phyloP scores from a whole-genome alignment of 768 basidiomycete genomes.

The Gloeostereum incarnatum region DNA sequence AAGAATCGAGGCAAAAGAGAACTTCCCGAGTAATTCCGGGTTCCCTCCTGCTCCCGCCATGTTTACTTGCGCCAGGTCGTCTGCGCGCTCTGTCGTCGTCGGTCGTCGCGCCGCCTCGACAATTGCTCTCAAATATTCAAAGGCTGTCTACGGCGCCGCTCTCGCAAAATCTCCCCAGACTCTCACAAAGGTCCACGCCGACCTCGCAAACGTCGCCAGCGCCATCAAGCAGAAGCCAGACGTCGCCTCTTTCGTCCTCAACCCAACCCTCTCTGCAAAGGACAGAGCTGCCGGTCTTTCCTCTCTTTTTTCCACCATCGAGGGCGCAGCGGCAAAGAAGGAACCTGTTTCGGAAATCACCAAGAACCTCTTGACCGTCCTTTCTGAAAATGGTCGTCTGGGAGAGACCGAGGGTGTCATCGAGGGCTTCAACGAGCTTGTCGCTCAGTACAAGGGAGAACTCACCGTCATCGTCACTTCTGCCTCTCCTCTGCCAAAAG shows the following conservation, averaged over 20 bases:
- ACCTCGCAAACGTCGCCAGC: constrained; percentile 63
- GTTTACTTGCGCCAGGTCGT: constrained; percentile 48
- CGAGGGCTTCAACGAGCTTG: constrained; percentile 84
- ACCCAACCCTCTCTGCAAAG: constrained; percentile 82
- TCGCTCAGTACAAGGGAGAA: constrained; percentile 87
- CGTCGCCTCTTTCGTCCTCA: constrained; percentile 64
- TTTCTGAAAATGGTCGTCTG: constrained; percentile 91
- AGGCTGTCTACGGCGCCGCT: constrained; percentile 73
- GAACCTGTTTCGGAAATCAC: constrained; percentile 77
- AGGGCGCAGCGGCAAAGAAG: constrained; percentile 55
- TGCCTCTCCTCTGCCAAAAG: constrained; percentile 70
- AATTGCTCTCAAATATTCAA: constrained; percentile 79
- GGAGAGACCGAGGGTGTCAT: constrained; percentile 80
- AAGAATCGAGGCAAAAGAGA: too few relatives aligned
- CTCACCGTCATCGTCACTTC: constrained; percentile 89
- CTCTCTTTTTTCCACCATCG: constrained; percentile 57
- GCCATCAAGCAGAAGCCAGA: constrained; percentile 60
- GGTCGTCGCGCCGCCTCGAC: constrained; percentile 68
- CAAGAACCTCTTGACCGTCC: constrained; percentile 82
- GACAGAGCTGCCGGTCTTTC: constrained; percentile 68
- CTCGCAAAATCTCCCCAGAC: constrained; percentile 75
- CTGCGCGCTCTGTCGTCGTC: constrained; percentile 41
- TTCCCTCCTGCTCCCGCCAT: constrained; percentile 19
- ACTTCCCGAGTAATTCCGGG: too few relatives aligned
- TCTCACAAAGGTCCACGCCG: constrained; percentile 80